A percentile compares a stretch with the other conserved stretches of the same genome.
phyloP scores from a whole-genome alignment of 208 protist species.

The Leishmania major region DNA sequence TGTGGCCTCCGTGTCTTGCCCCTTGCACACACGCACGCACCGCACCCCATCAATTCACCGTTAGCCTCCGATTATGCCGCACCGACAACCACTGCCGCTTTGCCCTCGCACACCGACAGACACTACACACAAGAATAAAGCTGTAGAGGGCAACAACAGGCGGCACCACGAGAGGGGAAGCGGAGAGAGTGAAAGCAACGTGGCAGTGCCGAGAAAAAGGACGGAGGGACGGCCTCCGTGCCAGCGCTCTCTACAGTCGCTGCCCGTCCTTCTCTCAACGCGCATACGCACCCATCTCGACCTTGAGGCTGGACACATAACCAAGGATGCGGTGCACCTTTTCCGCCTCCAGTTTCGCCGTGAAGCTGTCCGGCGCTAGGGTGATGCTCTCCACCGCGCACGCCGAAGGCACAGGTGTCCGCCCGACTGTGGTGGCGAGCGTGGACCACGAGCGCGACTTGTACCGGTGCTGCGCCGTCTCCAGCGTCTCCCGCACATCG shows the following conservation, averaged over 20 bases:
- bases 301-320: conserved; percentile 25
- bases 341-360: conserved; percentile 26
- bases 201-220: background rate
- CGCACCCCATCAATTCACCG: background rate
- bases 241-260: background rate
- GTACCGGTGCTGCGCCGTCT: conserved; percentile 36
- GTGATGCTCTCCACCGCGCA: conserved; percentile 5
- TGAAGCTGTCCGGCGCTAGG: conserved; percentile 27
- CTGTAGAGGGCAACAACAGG: background rate
- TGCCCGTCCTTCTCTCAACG: background rate
- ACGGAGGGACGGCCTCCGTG: background rate
- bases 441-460: conserved; percentile 33
- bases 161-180: background rate
- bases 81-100: background rate
- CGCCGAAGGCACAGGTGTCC: background rate
- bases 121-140: background rate
- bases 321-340: conserved; percentile 30
- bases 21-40: background rate
- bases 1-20: background rate
- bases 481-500: conserved; percentile 39
- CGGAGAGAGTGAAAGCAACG: background rate
- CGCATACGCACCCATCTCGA: conserved; percentile 8
- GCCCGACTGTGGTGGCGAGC: conserved; percentile 8
- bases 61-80: background rate
- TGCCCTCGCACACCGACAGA: background rate